Percentiles rank a stretch among this genome's conserved stretches.
These are phyloP conservation scores for Taiwanofungus camphoratus DNA, from an alignment of 1,284 basidiomycete species.

Conservation along the genomic window DNA sequence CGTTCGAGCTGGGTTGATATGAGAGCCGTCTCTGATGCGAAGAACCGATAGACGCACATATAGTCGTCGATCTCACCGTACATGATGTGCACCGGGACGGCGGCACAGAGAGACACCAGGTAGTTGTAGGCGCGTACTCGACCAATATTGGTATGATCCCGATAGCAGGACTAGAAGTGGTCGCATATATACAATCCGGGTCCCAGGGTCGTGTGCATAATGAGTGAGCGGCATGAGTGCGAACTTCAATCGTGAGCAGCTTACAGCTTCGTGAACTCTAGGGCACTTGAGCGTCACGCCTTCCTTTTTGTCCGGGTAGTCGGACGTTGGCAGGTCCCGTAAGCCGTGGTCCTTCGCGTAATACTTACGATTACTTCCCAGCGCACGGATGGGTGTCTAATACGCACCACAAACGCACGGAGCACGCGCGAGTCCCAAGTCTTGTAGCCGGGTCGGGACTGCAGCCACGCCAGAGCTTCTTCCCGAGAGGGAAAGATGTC, in stretches of 20 bases:
- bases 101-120: slow-evolving; percentile 31
- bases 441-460: slow-evolving; percentile 34
- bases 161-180: slow-evolving; percentile 34
- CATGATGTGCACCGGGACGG: slow-evolving; percentile 41
- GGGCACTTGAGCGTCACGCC: slow-evolving; percentile 49
- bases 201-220: not conserved
- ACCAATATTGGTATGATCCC: slow-evolving; percentile 29
- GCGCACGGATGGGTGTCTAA: not conserved
- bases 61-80: slow-evolving; percentile 44
- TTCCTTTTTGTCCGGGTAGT: slow-evolving; percentile 38
- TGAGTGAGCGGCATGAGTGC: slow-evolving; percentile 16
- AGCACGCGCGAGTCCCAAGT: slow-evolving; percentile 47
- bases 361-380: not conserved
- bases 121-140: slow-evolving; percentile 32
- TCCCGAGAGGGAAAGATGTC: slow-evolving; percentile 47
- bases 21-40: not conserved
- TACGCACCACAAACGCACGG: slow-evolving; percentile 36
- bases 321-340: slow-evolving; percentile 36
- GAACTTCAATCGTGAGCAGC: slow-evolving; percentile 2
- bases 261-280: slow-evolving; percentile 36
- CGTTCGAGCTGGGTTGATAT: slow-evolving; percentile 21
- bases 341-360: slow-evolving; percentile 38
- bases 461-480: slow-evolving; percentile 38
- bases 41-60: slow-evolving; percentile 29
- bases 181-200: not conserved